Percentiles rank a stretch among this genome's conserved stretches.
Evolutionary conservation across 768 basidiomycete genomes (phyloP).

Genomic region (Russula sp.): DNA sequence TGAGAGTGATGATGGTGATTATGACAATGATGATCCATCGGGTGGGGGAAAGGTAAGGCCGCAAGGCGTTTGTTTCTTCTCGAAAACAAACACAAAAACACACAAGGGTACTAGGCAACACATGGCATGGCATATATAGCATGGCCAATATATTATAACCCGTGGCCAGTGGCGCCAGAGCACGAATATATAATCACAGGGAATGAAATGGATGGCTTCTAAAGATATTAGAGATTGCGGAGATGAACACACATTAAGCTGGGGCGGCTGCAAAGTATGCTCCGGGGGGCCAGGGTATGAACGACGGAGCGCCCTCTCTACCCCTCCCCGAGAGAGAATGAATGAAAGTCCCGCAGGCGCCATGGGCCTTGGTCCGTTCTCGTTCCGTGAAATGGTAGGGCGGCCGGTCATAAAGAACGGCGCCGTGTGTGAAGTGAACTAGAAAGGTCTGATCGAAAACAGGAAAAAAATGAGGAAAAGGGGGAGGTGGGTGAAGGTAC

Average conservation of each 20-base stretch:
- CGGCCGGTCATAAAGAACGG: neutral
- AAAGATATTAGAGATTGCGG: neutral
- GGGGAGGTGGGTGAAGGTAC: no score
- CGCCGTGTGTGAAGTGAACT: neutral
- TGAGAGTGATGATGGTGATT: neutral
- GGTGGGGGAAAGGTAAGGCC: neutral
- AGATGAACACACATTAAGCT: neutral
- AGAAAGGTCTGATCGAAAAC: slow-evolving; percentile 10
- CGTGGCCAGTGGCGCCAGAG: no score
- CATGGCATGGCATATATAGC: no score
- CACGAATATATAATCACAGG: no score
- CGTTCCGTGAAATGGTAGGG: neutral
- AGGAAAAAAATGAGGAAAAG: neutral
- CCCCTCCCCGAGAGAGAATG: neutral
- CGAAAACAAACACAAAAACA: no score
- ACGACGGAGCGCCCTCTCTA: slow-evolving; percentile 12
- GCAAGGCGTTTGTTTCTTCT: neutral
- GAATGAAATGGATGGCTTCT: neutral
- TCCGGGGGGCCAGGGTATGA: neutral
- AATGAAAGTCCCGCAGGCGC: neutral
- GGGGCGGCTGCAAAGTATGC: neutral
- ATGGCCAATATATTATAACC: no score
- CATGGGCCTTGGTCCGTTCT: neutral
- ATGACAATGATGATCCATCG: neutral
- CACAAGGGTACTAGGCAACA: no score